Evolutionary conservation across 2,329 filamentous ascomycete genomes (phyloP), one percentile per base, ranked within the genome.

Genomic region (Diaporthe citriasiana): DNA sequence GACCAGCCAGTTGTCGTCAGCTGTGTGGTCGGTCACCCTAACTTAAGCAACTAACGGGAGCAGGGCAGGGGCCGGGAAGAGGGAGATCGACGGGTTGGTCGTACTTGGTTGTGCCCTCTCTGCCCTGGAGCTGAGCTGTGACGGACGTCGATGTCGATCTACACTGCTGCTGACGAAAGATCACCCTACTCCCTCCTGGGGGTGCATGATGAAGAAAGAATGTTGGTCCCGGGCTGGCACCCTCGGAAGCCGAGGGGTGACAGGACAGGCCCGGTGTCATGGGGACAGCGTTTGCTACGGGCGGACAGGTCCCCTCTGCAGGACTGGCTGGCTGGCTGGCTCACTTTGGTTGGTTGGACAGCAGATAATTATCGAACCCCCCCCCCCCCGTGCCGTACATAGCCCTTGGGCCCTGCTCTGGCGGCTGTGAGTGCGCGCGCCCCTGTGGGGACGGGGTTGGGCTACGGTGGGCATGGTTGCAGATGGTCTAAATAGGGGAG

Each of bases 1-100:
- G 33, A 59, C 47, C 55, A 30, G 30, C 30, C 45, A 51, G 60
- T 66, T 50, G 45, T 66, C 60, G 60, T 66, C 60, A 66, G 60
- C 60, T 51, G 30, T 38, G 45, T 51, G 60, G 30, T 66, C 19
- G 13, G 30, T 42, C n/a, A 42, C 38, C 56, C n/a, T n/a, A n/a
- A n/a, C n/a, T n/a, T n/a, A n/a, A n/a, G n/a, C 19, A 27, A 40
- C 35, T 40, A 40, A 27, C 33, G 10, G 59, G 10, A 60, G 38
- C 10, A 30, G 35, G 57, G 57, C 57, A 45, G 12, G 40, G 27
- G 40, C 27, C 30, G 60, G 17, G 42, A 25, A 66, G 42, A 35
- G 42, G 59, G 40, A n/a, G 42, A 65, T 65, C 60, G 30, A 65
- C 42, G 42, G 60, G n/a, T 35, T n/a, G 60, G 51, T 33, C 7